Base-by-base conservation (phyloP, 2,329 filamentous ascomycete species). In the Lecanicillium sp. region DNA sequence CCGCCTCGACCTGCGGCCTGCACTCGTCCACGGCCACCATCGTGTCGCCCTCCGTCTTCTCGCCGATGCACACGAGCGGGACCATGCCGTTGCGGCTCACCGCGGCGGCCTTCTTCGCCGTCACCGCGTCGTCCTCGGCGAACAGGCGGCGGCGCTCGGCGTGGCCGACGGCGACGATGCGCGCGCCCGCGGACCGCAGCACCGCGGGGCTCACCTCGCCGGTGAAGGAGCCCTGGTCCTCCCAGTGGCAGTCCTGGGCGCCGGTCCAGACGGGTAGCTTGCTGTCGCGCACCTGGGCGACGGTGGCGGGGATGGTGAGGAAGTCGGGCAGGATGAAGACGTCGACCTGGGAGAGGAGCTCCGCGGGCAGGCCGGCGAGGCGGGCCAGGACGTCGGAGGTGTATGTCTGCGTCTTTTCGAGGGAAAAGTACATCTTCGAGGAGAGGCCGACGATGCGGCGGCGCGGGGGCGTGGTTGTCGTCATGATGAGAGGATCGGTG, bases 271-370 rank as follows among this genome's bases (percentile, higher is more conserved):
- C 67, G 64, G 2, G 75, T 4, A 54, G 43, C 1, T 48, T 41
- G 40, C 58, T 62, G n/a, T 66, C 59, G 29, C 67, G 60, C 29
- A 84, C 62, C 38, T 75, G 70, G 5, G 70, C 60, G 43, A 73
- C 66, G 11, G 76, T 72, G 2, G 73, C 66, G n/a, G 73, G 60
- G 33, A 91, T 70, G 11, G 84, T 81, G 45, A 91, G 66, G 60
- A 88, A 87, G 66, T 91, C 86, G 1, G 87, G 87, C 55, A 90
- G 82, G 56, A 91, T 69, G 65, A 90, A 90, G 56, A 91, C 73
- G 63, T 88, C 83, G 51, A 87, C 65, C 43, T 77, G 69, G 24
- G 74, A 65, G 12, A 69, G 62, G 44, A 70, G 62, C 24, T 67
- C 61, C 17, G 68, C 58, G 3, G 68, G 60, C 27, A 69, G 60